A percentile compares a stretch with the other conserved stretches of the same genome.
phyloP scores from a whole-genome alignment of 2,329 filamentous ascomycete species.

The Uncinocarpus reesii region DNA sequence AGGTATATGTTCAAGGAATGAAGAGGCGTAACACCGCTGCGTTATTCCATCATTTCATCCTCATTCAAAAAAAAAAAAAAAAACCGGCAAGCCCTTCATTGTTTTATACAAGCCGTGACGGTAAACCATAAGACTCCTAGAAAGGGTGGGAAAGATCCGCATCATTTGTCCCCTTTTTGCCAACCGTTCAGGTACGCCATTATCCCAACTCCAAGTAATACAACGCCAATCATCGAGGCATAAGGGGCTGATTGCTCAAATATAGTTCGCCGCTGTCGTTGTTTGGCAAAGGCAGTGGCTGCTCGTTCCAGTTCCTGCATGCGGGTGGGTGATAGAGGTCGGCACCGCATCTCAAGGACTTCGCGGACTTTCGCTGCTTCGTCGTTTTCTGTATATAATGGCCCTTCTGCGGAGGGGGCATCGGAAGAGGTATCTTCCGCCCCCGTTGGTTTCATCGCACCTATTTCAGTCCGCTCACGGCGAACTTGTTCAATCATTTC shows the following conservation, averaged over 20 bases:
- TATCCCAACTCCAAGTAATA: slow-evolving; percentile 67
- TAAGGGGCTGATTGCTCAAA: slow-evolving; percentile 57
- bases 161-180: slow-evolving; percentile 46
- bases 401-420: slow-evolving; percentile 20
- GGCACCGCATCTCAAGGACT: slow-evolving; percentile 3
- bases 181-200: slow-evolving; percentile 83
- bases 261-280: slow-evolving; percentile 25
- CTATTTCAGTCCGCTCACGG: slow-evolving; percentile 50
- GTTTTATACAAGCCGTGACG: not conserved
- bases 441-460: slow-evolving; percentile 31
- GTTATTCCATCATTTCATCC: slow-evolving; percentile 10
- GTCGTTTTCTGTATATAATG: slow-evolving; percentile 20
- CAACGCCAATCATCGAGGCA: slow-evolving; percentile 71
- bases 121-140: slow-evolving; percentile 21
- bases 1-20: slow-evolving; percentile 14
- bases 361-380: slow-evolving; percentile 27
- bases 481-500: slow-evolving; percentile 83
- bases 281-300: slow-evolving; percentile 32
- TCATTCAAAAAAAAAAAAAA: slow-evolving; percentile 16
- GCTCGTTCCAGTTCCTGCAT: slow-evolving; percentile 31
- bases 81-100: slow-evolving; percentile 4
- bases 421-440: slow-evolving; percentile 13
- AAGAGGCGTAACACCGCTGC: not conserved
- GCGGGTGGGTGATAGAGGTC: slow-evolving; percentile 30
- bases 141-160: not conserved